These are phyloP conservation scores for Pugionium cornutum DNA, from an alignment of 345 rosid species.

Conservation along the genomic window DNA sequence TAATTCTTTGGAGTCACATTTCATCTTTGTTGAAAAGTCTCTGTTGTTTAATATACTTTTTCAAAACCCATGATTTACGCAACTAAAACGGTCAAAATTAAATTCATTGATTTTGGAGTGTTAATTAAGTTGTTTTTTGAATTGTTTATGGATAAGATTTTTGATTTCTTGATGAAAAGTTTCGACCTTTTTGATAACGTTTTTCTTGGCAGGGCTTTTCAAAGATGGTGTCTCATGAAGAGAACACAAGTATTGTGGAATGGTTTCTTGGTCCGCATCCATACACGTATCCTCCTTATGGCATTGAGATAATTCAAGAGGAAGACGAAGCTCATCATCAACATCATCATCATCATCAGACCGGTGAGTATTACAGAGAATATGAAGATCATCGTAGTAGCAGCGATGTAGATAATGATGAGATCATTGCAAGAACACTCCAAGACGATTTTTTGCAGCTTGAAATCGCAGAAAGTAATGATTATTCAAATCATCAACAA, in stretches of 20 bases:
- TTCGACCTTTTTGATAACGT: too few species aligned
- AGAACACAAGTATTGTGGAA: slow-evolving; percentile 42
- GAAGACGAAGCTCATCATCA: slow-evolving; percentile 30
- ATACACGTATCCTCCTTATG: slow-evolving; percentile 52
- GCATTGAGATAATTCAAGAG: slow-evolving; percentile 47
- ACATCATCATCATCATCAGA: background rate
- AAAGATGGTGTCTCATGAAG: slow-evolving; percentile 43
- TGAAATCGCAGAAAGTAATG: slow-evolving; percentile 57
- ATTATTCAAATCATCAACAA: slow-evolving; percentile 41
- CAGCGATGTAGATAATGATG: slow-evolving; percentile 71
- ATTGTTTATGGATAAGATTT: slow-evolving; percentile 26
- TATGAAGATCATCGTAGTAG: slow-evolving; percentile 47
- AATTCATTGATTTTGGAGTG: slow-evolving; percentile 8
- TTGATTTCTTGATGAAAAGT: slow-evolving; percentile 8
- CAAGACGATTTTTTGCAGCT: slow-evolving; percentile 88
- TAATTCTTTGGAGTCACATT: slow-evolving; percentile 29
- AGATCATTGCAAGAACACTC: slow-evolving; percentile 75
- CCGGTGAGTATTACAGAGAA: slow-evolving; percentile 48
- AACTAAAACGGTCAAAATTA: slow-evolving; percentile 10
- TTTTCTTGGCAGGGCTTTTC: background rate
- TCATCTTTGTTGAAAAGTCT: slow-evolving; percentile 39
- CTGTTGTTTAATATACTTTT: background rate
- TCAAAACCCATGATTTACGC: background rate
- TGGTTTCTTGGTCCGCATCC: slow-evolving; percentile 75
- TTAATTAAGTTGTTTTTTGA: background rate